phyloP scores from a whole-genome alignment of 305 asterid genomes.

The Nicotiana rustica region DNA sequence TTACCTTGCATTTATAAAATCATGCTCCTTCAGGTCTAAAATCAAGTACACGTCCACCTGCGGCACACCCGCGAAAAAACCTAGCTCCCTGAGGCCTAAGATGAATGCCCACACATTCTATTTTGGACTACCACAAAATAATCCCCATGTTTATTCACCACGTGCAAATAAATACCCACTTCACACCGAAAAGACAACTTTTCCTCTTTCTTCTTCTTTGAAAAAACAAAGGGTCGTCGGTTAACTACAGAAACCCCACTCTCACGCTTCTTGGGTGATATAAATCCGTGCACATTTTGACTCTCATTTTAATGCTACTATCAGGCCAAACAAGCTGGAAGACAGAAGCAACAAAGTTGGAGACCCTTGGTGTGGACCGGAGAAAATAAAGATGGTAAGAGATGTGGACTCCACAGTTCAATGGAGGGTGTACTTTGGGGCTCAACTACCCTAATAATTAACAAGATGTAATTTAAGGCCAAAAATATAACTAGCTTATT shows the following conservation, averaged over 20 bases:
- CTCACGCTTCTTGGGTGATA: background rate
- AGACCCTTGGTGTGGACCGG: background rate
- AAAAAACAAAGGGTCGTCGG: no score
- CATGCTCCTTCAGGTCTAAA: background rate
- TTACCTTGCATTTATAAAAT: background rate
- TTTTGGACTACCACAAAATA: no score
- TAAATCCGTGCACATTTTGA: background rate
- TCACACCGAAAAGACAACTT: no score
- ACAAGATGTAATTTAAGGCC: background rate
- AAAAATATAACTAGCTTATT: background rate
- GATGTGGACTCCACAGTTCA: background rate
- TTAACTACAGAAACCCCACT: no score
- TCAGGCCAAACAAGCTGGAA: background rate
- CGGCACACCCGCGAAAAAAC: background rate
- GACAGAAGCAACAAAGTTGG: background rate
- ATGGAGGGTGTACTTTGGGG: background rate
- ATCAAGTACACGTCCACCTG: conserved; percentile 12
- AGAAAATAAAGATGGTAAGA: background rate
- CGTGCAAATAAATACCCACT: no score
- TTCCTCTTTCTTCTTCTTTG: no score
- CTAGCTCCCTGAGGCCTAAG: background rate
- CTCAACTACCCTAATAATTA: background rate
- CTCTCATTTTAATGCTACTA: background rate
- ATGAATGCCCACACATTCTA: no score
- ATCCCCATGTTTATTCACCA: no score